Conservation (phyloP, 2,329 filamentous ascomycete species). For the Chaetomium olivaceum region DNA sequence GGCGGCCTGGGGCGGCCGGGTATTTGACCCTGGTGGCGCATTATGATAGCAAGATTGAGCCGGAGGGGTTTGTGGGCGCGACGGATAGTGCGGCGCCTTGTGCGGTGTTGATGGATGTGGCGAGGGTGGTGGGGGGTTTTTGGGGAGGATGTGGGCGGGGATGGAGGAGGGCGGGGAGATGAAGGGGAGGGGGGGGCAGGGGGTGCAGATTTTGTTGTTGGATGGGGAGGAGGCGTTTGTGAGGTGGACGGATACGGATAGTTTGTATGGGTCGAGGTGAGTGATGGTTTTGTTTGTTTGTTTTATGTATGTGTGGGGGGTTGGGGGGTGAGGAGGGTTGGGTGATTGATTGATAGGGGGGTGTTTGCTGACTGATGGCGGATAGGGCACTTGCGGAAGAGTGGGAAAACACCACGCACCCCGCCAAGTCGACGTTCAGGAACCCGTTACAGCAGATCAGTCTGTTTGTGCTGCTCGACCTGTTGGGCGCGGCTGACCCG, state of each 20-base stretch:
- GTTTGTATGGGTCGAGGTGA: conserved; percentile 72
- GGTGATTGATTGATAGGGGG: neutral
- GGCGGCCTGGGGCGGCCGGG: conserved; percentile 65
- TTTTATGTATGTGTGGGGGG: neutral
- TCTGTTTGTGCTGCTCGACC: conserved; percentile 85
- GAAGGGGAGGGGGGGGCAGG: conserved; percentile 54
- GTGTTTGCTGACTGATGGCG: neutral
- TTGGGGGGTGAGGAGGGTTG: neutral
- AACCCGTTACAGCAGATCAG: conserved; percentile 71
- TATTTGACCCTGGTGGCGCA: conserved; percentile 78
- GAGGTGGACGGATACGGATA: conserved; percentile 70
- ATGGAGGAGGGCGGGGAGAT: conserved; percentile 46
- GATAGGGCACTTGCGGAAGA: conserved; percentile 64
- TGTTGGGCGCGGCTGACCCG: conserved; percentile 72
- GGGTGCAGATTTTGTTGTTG: conserved; percentile 75
- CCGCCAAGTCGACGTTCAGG: conserved; percentile 67
- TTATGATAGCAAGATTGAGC: conserved; percentile 75
- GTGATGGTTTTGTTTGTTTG: conserved; percentile 22
- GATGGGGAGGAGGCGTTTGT: conserved; percentile 83
- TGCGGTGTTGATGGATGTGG: conserved; percentile 79
- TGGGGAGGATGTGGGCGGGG: conserved; percentile 71
- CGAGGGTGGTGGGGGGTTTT: conserved; percentile 65
- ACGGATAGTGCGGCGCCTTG: conserved; percentile 83
- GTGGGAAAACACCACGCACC: conserved; percentile 68
- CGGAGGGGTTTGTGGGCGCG: conserved; percentile 77